Base-by-base conservation (phyloP, 169 alveolate genomes). In the Plasmodium relictum region DNA sequence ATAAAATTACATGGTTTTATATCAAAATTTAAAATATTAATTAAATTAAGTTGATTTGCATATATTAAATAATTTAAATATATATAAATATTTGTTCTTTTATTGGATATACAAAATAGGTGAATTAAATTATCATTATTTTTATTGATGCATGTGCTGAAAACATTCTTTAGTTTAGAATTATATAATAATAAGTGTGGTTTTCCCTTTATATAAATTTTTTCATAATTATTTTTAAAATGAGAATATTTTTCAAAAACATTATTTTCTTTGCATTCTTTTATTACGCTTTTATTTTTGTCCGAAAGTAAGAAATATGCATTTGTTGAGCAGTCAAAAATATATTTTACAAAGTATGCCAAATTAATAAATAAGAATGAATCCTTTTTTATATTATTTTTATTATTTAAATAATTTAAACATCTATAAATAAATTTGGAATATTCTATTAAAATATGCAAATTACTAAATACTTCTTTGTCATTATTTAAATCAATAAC, bases 181-280 rank as follows among this genome's bases (percentile, higher is more conserved):
- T 63, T 45, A 24, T 59, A 80, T 5, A 80, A 59, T 66, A 12
- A 3, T 45, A 80, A 1, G 52, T 80, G 48, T 45, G 92, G 92
- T 85, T 85, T 85, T 58, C 92, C 92, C 18, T 37, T 18, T 37
- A 85, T 69, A 18, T 85, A 85, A 24, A 70, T 54, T 16, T 48
- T 71, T 59, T 39, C 63, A 48, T 54, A 73, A 20, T 44, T 42
- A 8, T 59, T 42, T 39, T 8, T n/a, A 9, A 14, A 45, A 22
- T 44, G 18, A 12, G 45, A 6, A 48, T 16, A 0, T 6, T 48
- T 10, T 24, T 45, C 16, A 39, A 41, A 4, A 3, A 2, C 8
- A 7, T 16, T 16, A 31, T 41, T 18, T n/a, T 68, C 7, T 0
- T 74, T 45, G 41, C 66, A 48, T 56, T 76, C 73, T 44, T 37